These are phyloP conservation scores for Cichorium intybus DNA, from an alignment of 140 eudicot species.

Conservation along the genomic window DNA sequence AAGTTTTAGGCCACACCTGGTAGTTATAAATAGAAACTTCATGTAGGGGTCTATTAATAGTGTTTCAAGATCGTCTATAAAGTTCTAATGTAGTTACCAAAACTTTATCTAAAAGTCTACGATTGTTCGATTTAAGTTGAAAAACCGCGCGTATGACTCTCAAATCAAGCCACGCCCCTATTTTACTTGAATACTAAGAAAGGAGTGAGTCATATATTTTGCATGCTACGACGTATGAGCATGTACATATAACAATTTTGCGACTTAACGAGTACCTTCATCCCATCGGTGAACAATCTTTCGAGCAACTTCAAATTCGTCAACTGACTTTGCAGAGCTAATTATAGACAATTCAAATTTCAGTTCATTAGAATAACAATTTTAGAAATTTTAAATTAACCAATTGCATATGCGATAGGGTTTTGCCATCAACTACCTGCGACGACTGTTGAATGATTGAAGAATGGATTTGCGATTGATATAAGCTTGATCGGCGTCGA, in stretches of 20 bases:
- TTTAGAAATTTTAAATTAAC: not conserved
- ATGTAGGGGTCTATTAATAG: not conserved
- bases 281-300: conserved; percentile 79
- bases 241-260: not conserved
- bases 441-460: conserved; percentile 38
- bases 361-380: conserved; percentile 5
- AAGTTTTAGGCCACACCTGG: not conserved
- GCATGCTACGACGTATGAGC: not conserved
- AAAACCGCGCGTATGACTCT: not conserved
- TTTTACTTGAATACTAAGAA: conserved; percentile 1
- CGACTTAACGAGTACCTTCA: conserved; percentile 51
- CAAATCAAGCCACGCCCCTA: not conserved
- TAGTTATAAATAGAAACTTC: not conserved
- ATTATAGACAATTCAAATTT: not conserved
- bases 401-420: not conserved
- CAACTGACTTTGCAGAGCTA: conserved; percentile 52
- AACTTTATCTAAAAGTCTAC: not conserved
- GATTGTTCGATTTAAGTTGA: not conserved
- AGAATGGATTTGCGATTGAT: conserved; percentile 70
- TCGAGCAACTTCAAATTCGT: conserved; percentile 79
- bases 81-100: not conserved
- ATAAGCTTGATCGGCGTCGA: conserved; percentile 89
- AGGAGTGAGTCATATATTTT: not conserved
- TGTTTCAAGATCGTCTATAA: not conserved
- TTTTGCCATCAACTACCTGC: conserved; percentile 41